Percentiles rank a stretch among this genome's conserved stretches.
These are phyloP conservation scores for Aureobasidium sp. DNA, from an alignment of 2,329 filamentous ascomycete species.

Conservation along the genomic window DNA sequence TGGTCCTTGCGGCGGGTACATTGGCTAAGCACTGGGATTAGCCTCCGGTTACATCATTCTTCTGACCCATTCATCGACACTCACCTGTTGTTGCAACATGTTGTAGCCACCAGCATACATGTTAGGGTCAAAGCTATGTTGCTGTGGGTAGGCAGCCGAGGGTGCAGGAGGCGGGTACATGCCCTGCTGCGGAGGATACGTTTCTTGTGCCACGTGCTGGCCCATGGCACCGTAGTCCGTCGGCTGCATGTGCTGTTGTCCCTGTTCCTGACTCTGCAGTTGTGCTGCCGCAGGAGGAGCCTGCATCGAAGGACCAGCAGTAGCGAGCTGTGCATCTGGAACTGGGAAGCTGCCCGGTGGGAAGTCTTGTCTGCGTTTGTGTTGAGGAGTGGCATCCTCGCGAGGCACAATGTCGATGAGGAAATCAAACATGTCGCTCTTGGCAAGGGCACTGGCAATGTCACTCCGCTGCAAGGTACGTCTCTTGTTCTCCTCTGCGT, in stretches of 20 bases:
- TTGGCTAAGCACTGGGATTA: background rate
- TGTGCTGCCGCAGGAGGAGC: slow-evolving; percentile 20
- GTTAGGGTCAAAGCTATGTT: slow-evolving; percentile 68
- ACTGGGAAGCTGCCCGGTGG: slow-evolving; percentile 34
- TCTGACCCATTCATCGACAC: slow-evolving; percentile 20
- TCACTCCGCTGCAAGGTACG: slow-evolving; percentile 91
- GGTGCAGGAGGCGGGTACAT: slow-evolving; percentile 81
- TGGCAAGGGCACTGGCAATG: slow-evolving; percentile 89
- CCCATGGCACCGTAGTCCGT: slow-evolving; percentile 26
- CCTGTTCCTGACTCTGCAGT: slow-evolving; percentile 22
- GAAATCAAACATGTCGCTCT: slow-evolving; percentile 99
- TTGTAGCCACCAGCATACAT: slow-evolving; percentile 70
- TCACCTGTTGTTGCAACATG: slow-evolving; percentile 76
- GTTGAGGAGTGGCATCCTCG: slow-evolving; percentile 79
- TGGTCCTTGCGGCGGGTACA: slow-evolving; percentile 13
- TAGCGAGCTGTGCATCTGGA: slow-evolving; percentile 43
- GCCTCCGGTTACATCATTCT: background rate
- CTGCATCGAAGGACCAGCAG: slow-evolving; percentile 27
- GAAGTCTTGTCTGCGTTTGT: slow-evolving; percentile 55
- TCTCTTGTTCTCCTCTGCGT: slow-evolving; percentile 97
- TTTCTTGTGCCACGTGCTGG: slow-evolving; percentile 28
- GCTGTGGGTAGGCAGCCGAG: slow-evolving; percentile 64
- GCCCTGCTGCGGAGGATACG: slow-evolving; percentile 64
- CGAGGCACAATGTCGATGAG: slow-evolving; percentile 97
- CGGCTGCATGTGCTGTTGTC: slow-evolving; percentile 15